phyloP scores from a whole-genome alignment of 1,139 yeast species.

The Williopsis jadinii region DNA sequence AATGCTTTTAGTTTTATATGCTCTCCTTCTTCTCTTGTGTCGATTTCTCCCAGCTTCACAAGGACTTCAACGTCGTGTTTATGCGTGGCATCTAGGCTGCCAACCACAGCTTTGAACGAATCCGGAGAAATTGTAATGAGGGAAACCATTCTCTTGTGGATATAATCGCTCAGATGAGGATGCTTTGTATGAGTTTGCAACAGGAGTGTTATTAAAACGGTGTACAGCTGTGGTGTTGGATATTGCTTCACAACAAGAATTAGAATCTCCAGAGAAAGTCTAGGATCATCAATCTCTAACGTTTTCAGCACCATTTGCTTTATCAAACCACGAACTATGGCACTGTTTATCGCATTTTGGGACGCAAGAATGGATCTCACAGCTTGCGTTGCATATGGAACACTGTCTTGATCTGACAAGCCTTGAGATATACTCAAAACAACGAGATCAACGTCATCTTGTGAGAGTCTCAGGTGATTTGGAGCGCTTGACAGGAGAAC shows the following conservation, averaged over 20 bases:
- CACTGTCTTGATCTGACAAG: constrained; percentile 17
- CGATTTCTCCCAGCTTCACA: constrained; percentile 22
- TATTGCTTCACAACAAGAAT: constrained; percentile 38
- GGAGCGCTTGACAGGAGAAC: constrained; percentile 53
- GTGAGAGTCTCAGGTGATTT: constrained; percentile 32
- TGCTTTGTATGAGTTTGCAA: constrained; percentile 9
- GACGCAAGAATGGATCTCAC: constrained; percentile 10
- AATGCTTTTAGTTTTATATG: constrained; percentile 19
- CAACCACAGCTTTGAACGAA: constrained; percentile 48
- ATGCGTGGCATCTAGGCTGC: constrained; percentile 32
- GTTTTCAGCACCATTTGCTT: constrained; percentile 11
- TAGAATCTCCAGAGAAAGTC: constrained; percentile 49
- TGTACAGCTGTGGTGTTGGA: constrained; percentile 17
- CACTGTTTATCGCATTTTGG: constrained; percentile 2
- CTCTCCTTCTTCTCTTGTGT: not conserved
- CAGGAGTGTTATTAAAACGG: constrained; percentile 13
- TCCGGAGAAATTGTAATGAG: constrained; percentile 43
- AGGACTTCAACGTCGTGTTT: constrained; percentile 35
- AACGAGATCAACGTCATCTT: constrained; percentile 44
- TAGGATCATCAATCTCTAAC: constrained; percentile 25
- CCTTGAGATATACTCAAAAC: constrained; percentile 40
- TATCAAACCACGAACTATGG: constrained; percentile 10
- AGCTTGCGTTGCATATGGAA: constrained; percentile 17
- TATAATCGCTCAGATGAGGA: constrained; percentile 31
- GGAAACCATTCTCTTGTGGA: constrained; percentile 44